phyloP scores from a whole-genome alignment of 306 rosid species.

The Psophocarpus tetragonolobus region DNA sequence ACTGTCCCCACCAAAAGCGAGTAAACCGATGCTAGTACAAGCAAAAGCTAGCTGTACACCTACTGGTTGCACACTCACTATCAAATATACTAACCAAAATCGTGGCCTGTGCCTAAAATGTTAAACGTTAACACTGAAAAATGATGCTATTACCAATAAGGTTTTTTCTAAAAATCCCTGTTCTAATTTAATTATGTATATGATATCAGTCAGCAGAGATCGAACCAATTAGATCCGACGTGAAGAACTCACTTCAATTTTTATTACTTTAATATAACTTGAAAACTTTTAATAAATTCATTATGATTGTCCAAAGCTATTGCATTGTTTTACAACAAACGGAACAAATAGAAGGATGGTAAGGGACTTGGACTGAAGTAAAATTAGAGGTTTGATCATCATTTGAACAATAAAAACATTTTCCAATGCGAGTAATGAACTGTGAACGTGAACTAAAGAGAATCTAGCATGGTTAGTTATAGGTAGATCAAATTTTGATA shows the following conservation, averaged over 20 bases:
- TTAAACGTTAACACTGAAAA: neutral
- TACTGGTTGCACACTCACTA: neutral
- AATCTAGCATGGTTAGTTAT: neutral
- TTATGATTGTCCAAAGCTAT: constrained; percentile 9
- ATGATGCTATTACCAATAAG: neutral
- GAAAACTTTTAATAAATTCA: neutral
- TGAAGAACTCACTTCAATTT: neutral
- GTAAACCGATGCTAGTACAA: neutral
- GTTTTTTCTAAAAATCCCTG: neutral
- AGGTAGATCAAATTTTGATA: neutral
- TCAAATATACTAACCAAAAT: neutral
- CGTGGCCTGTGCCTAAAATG: neutral
- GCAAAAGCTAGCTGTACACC: neutral
- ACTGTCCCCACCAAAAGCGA: neutral
- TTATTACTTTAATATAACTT: neutral
- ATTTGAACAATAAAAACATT: neutral
- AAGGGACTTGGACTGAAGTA: neutral
- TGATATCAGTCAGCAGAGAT: neutral
- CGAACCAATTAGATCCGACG: constrained; percentile 12
- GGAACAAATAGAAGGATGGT: neutral
- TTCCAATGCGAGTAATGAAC: neutral
- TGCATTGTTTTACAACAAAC: neutral
- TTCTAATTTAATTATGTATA: neutral
- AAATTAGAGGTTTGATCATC: neutral
- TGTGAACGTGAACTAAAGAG: neutral